phyloP scores from a whole-genome alignment of 1,284 basidiomycete species.

The Cutaneotrichosporon cavernicola region DNA sequence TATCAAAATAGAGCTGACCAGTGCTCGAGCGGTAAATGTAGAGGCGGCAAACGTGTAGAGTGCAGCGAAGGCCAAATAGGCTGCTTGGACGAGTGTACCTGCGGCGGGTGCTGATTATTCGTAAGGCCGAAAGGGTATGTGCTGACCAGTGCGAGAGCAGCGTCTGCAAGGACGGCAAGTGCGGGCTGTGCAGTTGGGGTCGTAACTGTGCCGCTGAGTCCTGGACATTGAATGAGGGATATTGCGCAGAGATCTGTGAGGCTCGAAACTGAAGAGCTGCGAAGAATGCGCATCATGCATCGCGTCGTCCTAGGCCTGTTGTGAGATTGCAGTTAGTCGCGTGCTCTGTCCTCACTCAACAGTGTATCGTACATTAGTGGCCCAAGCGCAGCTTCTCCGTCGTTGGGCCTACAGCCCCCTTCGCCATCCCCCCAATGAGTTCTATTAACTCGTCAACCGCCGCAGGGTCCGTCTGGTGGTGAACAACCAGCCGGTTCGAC shows the following conservation, averaged over 20 bases:
- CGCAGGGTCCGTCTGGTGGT: constrained; percentile 76
- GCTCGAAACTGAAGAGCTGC: too few species aligned
- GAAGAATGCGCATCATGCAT: neutral
- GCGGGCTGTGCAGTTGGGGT: too few species aligned
- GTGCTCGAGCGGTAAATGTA: neutral
- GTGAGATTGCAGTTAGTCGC: neutral
- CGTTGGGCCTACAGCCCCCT: neutral
- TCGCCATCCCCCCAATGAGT: constrained; percentile 20
- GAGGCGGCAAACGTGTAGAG: neutral
- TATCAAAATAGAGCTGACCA: neutral
- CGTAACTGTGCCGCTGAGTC: too few species aligned
- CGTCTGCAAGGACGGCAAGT: too few species aligned
- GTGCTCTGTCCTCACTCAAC: too few species aligned
- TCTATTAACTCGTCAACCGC: constrained; percentile 58
- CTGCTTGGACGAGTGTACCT: neutral
- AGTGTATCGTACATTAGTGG: constrained; percentile 2
- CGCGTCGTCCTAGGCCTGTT: neutral
- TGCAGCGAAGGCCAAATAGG: neutral
- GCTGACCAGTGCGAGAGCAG: too few species aligned
- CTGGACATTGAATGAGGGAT: too few species aligned
- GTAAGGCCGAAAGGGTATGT: too few species aligned
- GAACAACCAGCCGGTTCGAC: constrained; percentile 67
- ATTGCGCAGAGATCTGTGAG: too few species aligned
- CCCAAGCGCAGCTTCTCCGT: constrained; percentile 1
- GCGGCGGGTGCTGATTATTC: too few species aligned